Evolutionary conservation across 2,329 filamentous ascomycete genomes (phyloP).

Genomic region (Lithohypha guttulata): DNA sequence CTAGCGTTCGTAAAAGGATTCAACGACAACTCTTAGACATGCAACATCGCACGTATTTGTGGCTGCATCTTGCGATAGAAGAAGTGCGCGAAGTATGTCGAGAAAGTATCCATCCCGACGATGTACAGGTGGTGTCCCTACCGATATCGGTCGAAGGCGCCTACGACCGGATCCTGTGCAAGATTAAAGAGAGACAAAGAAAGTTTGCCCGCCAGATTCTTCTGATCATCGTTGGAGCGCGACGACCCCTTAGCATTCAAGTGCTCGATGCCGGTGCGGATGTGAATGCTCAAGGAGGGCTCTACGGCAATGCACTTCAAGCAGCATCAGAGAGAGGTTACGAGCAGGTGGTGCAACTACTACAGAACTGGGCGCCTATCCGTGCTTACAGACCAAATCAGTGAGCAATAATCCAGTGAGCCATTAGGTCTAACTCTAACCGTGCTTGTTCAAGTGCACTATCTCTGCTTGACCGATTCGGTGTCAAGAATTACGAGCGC

Average conservation of each 20-base stretch:
- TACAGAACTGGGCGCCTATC: no score
- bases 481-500: no score
- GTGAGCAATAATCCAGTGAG: no score
- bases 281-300: no score
- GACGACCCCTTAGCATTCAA: slow-evolving; percentile 19
- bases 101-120: slow-evolving; percentile 9
- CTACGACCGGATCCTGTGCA: slow-evolving; percentile 23
- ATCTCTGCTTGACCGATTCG: no score
- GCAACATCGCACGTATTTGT: slow-evolving; percentile 25
- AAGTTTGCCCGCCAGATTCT: slow-evolving; percentile 15
- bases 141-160: slow-evolving; percentile 22
- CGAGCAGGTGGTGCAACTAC: no score
- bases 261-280: no score
- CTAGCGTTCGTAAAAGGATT: background rate
- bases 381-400: no score
- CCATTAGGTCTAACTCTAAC: no score
- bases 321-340: no score
- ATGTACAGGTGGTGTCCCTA: slow-evolving; percentile 16
- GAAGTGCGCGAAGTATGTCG: slow-evolving; percentile 11
- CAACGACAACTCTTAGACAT: slow-evolving; percentile 17
- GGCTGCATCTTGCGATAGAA: slow-evolving; percentile 22
- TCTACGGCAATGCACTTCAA: no score
- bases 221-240: slow-evolving; percentile 23
- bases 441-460: no score
- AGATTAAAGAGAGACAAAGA: slow-evolving; percentile 2